These are phyloP conservation scores for Desmodesmus armatus DNA, from an alignment of 139 green algal species.

Conservation along the genomic window DNA sequence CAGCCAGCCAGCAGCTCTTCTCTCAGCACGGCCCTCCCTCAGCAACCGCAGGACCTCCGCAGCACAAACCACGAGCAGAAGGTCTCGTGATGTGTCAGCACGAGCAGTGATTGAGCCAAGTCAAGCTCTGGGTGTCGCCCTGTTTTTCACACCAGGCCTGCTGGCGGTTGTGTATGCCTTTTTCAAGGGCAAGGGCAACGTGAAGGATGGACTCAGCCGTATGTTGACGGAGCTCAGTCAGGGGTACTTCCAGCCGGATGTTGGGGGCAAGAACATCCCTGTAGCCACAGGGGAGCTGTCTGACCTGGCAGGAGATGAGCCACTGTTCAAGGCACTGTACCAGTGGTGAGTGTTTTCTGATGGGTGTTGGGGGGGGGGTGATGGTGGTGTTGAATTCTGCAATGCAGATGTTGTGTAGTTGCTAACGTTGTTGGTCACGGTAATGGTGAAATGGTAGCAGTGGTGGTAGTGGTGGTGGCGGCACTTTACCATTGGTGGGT, in stretches of 20 bases:
- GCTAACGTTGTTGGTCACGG: too few relatives aligned
- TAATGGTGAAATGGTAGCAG: too few relatives aligned
- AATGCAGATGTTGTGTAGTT: too few relatives aligned
- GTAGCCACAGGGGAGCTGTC: conserved; percentile 86
- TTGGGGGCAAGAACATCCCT: conserved; percentile 91
- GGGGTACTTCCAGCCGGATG: conserved; percentile 92
- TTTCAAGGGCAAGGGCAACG: conserved; percentile 87
- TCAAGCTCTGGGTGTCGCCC: conserved; percentile 55
- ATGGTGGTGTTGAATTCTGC: too few relatives aligned
- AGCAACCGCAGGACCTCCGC: not conserved
- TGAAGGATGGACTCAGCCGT: conserved; percentile 82
- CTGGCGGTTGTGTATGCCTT: conserved; percentile 72
- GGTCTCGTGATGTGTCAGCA: not conserved
- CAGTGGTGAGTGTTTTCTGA: conserved; percentile 92
- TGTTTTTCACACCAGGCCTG: conserved; percentile 84
- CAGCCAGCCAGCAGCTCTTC: not conserved
- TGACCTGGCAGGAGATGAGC: conserved; percentile 91
- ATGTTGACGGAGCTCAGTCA: conserved; percentile 77
- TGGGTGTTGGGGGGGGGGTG: too few relatives aligned
- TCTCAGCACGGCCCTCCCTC: not conserved
- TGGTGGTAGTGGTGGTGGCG: too few relatives aligned
- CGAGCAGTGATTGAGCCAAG: not conserved
- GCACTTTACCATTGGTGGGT: too few relatives aligned
- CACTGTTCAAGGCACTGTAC: conserved; percentile 95
- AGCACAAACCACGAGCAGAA: too few relatives aligned